Percentiles rank a stretch among this genome's conserved stretches.
Conservation (phyloP, 805 yeast genomes). For the Candida alai region DNA sequence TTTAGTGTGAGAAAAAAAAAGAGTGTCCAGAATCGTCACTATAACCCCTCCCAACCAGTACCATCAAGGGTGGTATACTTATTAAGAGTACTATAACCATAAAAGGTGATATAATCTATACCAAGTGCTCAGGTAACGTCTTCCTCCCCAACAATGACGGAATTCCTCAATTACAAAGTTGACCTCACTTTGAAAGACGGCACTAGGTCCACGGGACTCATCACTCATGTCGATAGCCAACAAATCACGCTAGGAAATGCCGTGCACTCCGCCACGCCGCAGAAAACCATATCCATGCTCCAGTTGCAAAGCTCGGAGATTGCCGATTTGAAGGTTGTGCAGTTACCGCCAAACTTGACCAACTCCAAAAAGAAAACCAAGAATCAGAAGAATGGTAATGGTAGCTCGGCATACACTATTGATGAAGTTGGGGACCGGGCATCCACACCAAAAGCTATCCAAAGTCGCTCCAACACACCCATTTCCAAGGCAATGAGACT, state of each 20-base stretch:
- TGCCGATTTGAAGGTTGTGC: constrained; percentile 53
- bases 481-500: neutral
- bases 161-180: constrained; percentile 40
- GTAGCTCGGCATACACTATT: too few relatives aligned
- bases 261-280: constrained; percentile 13
- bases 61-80: too few relatives aligned
- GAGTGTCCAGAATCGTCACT: too few relatives aligned
- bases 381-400: neutral
- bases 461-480: constrained; percentile 7
- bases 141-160: constrained; percentile 30
- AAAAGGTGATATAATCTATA: too few relatives aligned
- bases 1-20: too few relatives aligned
- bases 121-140: too few relatives aligned
- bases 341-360: constrained; percentile 51
- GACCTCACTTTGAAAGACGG: constrained; percentile 38
- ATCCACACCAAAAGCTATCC: constrained; percentile 3
- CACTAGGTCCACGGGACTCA: constrained; percentile 28
- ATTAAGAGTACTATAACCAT: too few relatives aligned
- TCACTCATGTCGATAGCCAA: constrained; percentile 28
- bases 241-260: constrained; percentile 25
- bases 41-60: too few relatives aligned
- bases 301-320: constrained; percentile 37
- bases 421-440: neutral
- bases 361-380: constrained; percentile 12
- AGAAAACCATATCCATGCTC: constrained; percentile 10